Percentiles rank a stretch among this genome's conserved stretches.
Conservation (phyloP, 495 filamentous ascomycete species). For the Articulospora tetracladia region DNA sequence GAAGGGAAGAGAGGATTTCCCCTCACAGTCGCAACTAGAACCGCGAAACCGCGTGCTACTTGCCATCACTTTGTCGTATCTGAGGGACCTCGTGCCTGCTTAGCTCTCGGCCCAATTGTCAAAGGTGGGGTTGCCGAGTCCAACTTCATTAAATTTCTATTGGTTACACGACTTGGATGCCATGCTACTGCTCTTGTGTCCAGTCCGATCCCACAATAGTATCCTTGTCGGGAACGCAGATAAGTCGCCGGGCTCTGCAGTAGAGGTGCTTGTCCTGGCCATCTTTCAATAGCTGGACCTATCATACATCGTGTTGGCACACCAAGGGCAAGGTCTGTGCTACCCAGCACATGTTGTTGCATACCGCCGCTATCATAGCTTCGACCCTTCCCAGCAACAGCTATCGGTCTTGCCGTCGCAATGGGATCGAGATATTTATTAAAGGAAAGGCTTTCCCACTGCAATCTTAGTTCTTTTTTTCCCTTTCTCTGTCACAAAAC, state of each 20-base stretch:
- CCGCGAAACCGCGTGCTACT: no score
- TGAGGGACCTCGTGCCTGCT: background rate
- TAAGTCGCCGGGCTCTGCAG: background rate
- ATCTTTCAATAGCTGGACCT: background rate
- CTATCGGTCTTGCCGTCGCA: no score
- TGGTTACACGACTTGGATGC: background rate
- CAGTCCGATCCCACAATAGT: no score
- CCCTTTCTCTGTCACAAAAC: no score
- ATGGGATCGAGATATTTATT: background rate
- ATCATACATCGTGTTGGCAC: background rate
- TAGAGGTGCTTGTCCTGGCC: background rate
- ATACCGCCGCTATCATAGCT: no score
- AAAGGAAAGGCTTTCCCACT: no score
- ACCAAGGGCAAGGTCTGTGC: no score
- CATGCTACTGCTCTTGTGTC: background rate
- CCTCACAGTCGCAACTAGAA: no score
- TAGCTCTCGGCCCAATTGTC: background rate
- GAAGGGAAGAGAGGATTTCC: no score
- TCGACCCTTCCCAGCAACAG: background rate
- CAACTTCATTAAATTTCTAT: background rate
- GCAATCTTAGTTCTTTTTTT: background rate
- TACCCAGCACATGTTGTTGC: no score
- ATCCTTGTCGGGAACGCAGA: background rate
- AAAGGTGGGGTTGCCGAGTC: background rate
- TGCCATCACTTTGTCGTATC: no score